These are phyloP conservation scores for Meira nashicola DNA, from an alignment of 1,284 basidiomycete genomes.

Conservation along the genomic window DNA sequence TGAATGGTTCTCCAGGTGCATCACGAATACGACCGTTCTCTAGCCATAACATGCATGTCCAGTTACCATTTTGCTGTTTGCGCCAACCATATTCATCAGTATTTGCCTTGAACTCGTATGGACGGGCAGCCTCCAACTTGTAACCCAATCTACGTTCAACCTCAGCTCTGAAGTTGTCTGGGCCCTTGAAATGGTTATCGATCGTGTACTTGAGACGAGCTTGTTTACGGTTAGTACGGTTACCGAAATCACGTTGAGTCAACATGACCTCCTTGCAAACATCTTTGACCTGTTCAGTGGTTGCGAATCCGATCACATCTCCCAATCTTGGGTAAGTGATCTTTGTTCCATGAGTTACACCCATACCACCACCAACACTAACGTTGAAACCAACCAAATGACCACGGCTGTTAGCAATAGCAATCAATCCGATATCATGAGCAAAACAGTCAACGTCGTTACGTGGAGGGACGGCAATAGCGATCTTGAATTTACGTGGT, in stretches of 20 bases:
- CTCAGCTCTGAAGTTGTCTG: constrained; percentile 66
- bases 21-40: constrained; percentile 97
- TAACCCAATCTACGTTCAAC: constrained; percentile 87
- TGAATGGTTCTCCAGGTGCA: constrained; percentile 83
- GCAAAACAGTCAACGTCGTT: constrained; percentile 96
- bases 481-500: constrained; percentile 95
- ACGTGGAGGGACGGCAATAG: constrained; percentile 89
- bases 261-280: constrained; percentile 91
- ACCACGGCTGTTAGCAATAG: constrained; percentile 65
- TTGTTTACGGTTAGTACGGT: constrained; percentile 64
- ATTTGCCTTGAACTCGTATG: constrained; percentile 81
- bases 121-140: constrained; percentile 66
- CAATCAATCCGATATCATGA: constrained; percentile 92
- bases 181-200: constrained; percentile 73
- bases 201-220: constrained; percentile 82
- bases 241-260: constrained; percentile 90
- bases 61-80: constrained; percentile 77
- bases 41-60: constrained; percentile 91
- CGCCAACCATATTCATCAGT: constrained; percentile 92
- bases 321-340: constrained; percentile 93
- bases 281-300: constrained; percentile 74
- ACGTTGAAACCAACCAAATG: constrained; percentile 55
- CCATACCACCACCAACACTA: constrained; percentile 81
- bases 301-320: constrained; percentile 87
- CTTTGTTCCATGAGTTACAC: constrained; percentile 97